Conservation (phyloP, 148 eudicot species). For the Diospyros lotus region DNA sequence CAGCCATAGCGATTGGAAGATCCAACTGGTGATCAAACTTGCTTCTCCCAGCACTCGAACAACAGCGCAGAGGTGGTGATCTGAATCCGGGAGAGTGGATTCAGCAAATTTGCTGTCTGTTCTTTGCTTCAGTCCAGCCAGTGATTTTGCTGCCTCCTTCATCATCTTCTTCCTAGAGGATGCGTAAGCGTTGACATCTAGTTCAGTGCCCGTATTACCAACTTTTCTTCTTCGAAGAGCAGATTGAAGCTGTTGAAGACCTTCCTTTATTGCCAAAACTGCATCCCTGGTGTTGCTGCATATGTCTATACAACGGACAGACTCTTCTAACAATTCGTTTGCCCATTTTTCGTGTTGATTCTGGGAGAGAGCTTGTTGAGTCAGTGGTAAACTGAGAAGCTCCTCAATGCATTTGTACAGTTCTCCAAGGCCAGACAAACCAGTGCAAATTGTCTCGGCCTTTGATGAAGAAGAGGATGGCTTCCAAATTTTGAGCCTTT, state of each 20-base stretch:
- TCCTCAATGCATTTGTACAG: constrained; percentile 15
- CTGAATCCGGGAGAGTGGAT: neutral
- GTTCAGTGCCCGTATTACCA: neutral
- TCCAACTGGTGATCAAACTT: constrained; percentile 19
- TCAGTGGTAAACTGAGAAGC: constrained; percentile 13
- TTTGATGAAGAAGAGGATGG: constrained; percentile 5
- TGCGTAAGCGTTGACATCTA: neutral
- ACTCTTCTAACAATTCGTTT: constrained; percentile 9
- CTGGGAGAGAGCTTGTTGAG: constrained; percentile 13
- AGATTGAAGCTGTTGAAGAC: neutral
- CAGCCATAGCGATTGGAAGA: constrained; percentile 13
- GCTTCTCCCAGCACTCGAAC: constrained; percentile 23
- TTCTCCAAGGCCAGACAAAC: constrained; percentile 11
- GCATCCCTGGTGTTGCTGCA: constrained; percentile 7
- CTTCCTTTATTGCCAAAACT: neutral
- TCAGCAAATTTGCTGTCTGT: neutral
- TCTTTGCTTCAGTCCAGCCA: neutral
- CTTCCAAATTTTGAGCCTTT: constrained; percentile 4
- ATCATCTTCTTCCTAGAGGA: constrained; percentile 12
- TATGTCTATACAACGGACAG: neutral
- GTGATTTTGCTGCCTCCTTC: neutral
- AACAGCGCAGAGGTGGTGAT: neutral
- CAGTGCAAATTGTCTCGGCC: constrained; percentile 7
- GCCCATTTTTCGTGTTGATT: neutral
- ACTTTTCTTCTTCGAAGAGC: constrained; percentile 10